These are phyloP conservation scores for Kentomonas sorsogonicus DNA, from an alignment of 208 protist genomes.

Conservation along the genomic window DNA sequence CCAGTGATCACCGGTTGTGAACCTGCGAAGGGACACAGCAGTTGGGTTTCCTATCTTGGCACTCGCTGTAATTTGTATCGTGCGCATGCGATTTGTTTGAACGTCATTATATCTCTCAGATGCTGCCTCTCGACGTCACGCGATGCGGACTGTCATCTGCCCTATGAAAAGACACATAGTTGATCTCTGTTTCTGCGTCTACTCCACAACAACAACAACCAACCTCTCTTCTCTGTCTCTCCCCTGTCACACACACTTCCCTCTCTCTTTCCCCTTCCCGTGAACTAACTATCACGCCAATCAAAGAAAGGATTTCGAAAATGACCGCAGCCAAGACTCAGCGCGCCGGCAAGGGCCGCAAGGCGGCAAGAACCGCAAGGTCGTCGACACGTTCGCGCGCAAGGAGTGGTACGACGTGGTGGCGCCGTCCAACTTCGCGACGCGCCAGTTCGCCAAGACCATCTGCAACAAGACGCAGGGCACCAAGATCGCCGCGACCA, in stretches of 20 bases:
- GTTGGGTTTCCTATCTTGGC: too few species aligned
- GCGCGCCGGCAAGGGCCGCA: constrained; percentile 92
- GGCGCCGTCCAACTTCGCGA: constrained; percentile 95
- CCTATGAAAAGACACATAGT: too few species aligned
- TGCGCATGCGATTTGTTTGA: constrained; percentile 90
- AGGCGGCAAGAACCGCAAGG: constrained; percentile 92
- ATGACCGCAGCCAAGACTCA: constrained; percentile 96
- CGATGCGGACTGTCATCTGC: too few species aligned
- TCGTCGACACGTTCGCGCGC: constrained; percentile 95
- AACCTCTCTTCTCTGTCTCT: constrained; percentile 3
- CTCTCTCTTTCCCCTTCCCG: neutral
- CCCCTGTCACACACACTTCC: too few species aligned
- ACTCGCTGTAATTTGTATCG: too few species aligned
- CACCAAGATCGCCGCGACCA: constrained; percentile 93
- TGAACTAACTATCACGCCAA: constrained; percentile 7
- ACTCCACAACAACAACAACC: too few species aligned
- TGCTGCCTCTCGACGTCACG: constrained; percentile 95
- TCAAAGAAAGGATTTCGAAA: neutral
- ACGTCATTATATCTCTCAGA: constrained; percentile 95
- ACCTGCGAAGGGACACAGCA: too few species aligned
- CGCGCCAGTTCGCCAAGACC: constrained; percentile 95
- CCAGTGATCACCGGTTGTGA: too few species aligned
- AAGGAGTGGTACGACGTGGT: constrained; percentile 99
- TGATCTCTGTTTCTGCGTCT: too few species aligned
- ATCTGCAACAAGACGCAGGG: constrained; percentile 97